Conservation (phyloP, 164 flowering plant genomes). For the Macadamia integrifolia region DNA sequence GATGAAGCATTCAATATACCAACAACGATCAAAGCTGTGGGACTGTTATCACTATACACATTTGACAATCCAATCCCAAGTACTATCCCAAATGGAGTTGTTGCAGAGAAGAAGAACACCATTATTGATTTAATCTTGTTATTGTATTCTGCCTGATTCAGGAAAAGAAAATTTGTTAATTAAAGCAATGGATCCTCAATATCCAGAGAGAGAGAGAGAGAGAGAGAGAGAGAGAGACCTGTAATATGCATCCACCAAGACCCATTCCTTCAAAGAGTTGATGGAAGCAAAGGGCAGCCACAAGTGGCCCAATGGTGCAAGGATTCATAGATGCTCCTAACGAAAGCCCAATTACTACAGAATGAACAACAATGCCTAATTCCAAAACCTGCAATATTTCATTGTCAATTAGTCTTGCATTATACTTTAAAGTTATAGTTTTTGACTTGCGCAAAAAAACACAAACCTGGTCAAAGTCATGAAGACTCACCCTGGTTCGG, state of each 20-base stretch:
- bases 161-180: neutral
- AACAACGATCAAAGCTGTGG: conserved; percentile 35
- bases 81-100: conserved; percentile 47
- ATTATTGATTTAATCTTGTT: conserved; percentile 26
- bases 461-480: too few relatives aligned
- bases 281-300: conserved; percentile 36
- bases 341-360: conserved; percentile 32
- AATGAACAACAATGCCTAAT: conserved; percentile 32
- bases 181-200: neutral
- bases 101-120: conserved; percentile 53
- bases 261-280: conserved; percentile 41
- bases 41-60: conserved; percentile 37
- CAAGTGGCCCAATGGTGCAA: conserved; percentile 31
- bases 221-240: conserved; percentile 5
- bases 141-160: conserved; percentile 39
- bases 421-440: too few relatives aligned
- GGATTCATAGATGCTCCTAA: conserved; percentile 25
- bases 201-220: neutral
- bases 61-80: conserved; percentile 41
- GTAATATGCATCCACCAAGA: conserved; percentile 33
- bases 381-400: conserved; percentile 12
- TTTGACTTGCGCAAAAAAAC: too few relatives aligned
- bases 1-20: conserved; percentile 45
- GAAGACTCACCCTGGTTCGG: too few relatives aligned
- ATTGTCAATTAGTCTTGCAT: too few relatives aligned